Base-by-base conservation (phyloP, 2,329 filamentous ascomycete genomes). In the Ascochyta fabae region DNA sequence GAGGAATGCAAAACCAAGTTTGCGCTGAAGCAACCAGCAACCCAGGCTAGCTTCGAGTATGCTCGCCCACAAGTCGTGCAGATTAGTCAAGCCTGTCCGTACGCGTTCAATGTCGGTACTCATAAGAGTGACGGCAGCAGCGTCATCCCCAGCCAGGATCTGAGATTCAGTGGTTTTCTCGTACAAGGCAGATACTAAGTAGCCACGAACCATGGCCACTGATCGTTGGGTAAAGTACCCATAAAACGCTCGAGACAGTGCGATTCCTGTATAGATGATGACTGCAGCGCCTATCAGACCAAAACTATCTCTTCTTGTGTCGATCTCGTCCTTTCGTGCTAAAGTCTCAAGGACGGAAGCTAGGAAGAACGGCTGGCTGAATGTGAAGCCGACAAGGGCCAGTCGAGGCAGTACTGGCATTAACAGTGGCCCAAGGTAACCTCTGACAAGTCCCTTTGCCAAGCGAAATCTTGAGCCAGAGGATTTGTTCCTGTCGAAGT, bases 311-410 rank as follows among this genome's bases (percentile, higher is more conserved):
- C 35, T 35, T 4, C 10, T 33, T 13, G 46, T 15, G 3, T 36
- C 44, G 26, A 13, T 19, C 5, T 67, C 62, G 6, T 55, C 16
- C 22, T 67, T 49, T 0, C 52, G 56, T 26, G 56, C 48, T 24
- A 60, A 34, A n/a, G 61, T 29, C 0, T 45, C 23, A 12, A 68
- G 51, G 8, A 60, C 62, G 6, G 56, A 41, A 36, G 70, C 36
- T 7, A 72, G 52, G 43, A 68, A 66, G 26, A 67, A 60, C 4
- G 62, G 66, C 49, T 68, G 74, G 45, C 59, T 58, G 24, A 70
- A 62, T 0, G 53, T 65, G 40, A 73, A 71, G 6, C 58, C 70
- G 24, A 71, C 31, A 4, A 67, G 26, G 2, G 60, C 60, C 2
- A 71, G 40, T 9, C 70, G 61, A 8, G 70, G 62, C 49, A 58